Percentiles rank a stretch among this genome's conserved stretches.
Evolutionary conservation across 2,329 filamentous ascomycete genomes (phyloP).

Genomic region (Geosmithia flava): DNA sequence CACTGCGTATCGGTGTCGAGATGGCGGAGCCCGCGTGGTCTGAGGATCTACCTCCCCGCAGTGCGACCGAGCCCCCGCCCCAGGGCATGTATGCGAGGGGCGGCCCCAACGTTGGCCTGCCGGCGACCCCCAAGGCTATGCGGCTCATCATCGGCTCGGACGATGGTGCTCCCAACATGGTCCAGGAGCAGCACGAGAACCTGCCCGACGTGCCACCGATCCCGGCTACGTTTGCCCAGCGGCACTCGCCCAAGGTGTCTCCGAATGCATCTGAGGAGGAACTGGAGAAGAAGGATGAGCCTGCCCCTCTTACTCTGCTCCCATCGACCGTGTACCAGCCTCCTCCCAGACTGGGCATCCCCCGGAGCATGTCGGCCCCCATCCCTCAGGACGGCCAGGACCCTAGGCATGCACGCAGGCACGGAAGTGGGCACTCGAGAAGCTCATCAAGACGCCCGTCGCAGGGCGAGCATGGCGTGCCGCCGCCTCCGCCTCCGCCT

Average conservation of each 20-base stretch:
- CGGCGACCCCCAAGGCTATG: conserved; percentile 87
- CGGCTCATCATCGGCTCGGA: conserved; percentile 59
- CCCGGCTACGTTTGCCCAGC: conserved; percentile 31
- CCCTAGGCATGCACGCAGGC: conserved; percentile 36
- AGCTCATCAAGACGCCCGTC: conserved; percentile 28
- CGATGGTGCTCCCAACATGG: conserved; percentile 15
- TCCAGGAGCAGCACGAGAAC: neutral
- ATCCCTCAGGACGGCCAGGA: conserved; percentile 27
- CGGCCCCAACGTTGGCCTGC: conserved; percentile 59
- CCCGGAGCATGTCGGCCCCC: conserved; percentile 49
- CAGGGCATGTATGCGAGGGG: conserved; percentile 34
- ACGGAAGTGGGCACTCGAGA: conserved; percentile 25
- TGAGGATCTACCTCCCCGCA: conserved; percentile 39
- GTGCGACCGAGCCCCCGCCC: conserved; percentile 49
- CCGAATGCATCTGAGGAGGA: conserved; percentile 12
- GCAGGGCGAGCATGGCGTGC: conserved; percentile 7
- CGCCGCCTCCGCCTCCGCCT: conserved; percentile 38
- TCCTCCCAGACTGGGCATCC: conserved; percentile 33
- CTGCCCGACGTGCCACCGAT: conserved; percentile 40
- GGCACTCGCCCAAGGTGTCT: conserved; percentile 23
- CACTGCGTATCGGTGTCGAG: conserved; percentile 21
- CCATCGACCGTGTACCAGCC: conserved; percentile 50
- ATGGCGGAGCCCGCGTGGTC: conserved; percentile 27
- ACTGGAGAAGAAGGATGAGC: conserved; percentile 10
- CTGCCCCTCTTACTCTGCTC: conserved; percentile 31